These are phyloP conservation scores for Cyberlindnera japonica DNA, from an alignment of 805 yeast genomes.

Conservation along the genomic window DNA sequence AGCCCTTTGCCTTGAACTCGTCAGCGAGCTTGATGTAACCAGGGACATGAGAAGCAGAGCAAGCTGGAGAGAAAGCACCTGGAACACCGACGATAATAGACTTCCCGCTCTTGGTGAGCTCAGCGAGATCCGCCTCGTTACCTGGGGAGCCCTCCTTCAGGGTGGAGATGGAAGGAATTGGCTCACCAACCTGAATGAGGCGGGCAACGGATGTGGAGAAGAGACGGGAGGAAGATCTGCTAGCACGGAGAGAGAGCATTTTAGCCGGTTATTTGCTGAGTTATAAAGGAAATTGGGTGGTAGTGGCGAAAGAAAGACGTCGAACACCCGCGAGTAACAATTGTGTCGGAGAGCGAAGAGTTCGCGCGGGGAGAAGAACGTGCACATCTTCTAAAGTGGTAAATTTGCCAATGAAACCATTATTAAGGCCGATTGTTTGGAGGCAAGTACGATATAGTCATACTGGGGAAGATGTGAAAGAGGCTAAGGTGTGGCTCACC, in stretches of 20 bases:
- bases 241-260: constrained; percentile 12
- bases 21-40: constrained; percentile 55
- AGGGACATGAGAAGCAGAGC: constrained; percentile 70
- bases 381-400: too few relatives aligned
- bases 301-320: neutral
- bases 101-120: constrained; percentile 43
- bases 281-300: too few relatives aligned
- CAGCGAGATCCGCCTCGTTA: constrained; percentile 52
- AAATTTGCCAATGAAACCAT: too few relatives aligned
- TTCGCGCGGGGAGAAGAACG: too few relatives aligned
- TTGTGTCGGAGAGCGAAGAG: too few relatives aligned
- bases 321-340: too few relatives aligned
- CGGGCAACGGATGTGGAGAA: constrained; percentile 27
- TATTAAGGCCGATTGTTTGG: too few relatives aligned
- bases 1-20: constrained; percentile 63
- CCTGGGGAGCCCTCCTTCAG: constrained; percentile 63
- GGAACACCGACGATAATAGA: constrained; percentile 59
- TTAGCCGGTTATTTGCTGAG: neutral
- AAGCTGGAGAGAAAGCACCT: constrained; percentile 81
- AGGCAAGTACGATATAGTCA: neutral
- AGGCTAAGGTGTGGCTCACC: constrained; percentile 43
- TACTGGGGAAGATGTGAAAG: neutral
- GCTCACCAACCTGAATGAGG: constrained; percentile 51
- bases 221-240: constrained; percentile 20
- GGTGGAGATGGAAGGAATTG: constrained; percentile 54